Conservation (phyloP, 495 filamentous ascomycete genomes). For the Chlorociboria aeruginascens region DNA sequence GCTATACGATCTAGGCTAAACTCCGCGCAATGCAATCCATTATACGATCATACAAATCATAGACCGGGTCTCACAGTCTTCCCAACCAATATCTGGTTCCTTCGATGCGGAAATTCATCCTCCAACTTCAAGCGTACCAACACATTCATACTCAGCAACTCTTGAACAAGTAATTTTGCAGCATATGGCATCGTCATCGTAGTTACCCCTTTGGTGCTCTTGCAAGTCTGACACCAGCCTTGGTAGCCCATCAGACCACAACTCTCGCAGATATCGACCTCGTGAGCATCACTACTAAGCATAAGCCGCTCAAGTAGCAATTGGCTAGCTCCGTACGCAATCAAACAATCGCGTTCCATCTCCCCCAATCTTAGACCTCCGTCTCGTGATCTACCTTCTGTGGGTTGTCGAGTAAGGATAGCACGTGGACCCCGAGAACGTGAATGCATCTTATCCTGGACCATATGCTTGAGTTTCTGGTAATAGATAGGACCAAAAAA, state of each 20-base stretch:
- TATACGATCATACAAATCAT: not conserved
- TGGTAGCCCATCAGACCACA: constrained; percentile 93
- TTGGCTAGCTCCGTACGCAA: constrained; percentile 89
- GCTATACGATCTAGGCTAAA: not conserved
- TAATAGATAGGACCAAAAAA: constrained; percentile 99
- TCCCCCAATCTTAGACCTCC: constrained; percentile 91
- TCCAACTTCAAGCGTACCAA: constrained; percentile 73
- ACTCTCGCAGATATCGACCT: constrained; percentile 82
- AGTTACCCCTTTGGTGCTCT: constrained; percentile 64
- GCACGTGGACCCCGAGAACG: constrained; percentile 81
- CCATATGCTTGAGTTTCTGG: constrained; percentile 99
- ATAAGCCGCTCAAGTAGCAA: constrained; percentile 89
- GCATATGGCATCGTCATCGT: constrained; percentile 98
- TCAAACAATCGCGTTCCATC: constrained; percentile 97
- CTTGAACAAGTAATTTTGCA: constrained; percentile 92
- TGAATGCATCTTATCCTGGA: constrained; percentile 99
- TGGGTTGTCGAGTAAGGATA: constrained; percentile 89
- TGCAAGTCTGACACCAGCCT: constrained; percentile 86
- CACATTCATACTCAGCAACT: constrained; percentile 96
- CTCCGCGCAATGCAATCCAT: not conserved
- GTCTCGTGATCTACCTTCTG: constrained; percentile 84
- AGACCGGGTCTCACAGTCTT: not conserved
- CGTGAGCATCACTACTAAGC: constrained; percentile 79
- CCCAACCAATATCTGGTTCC: not conserved
- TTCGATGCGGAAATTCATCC: constrained; percentile 66